phyloP scores from a whole-genome alignment of 306 rosid species.

The Castanea crenata region DNA sequence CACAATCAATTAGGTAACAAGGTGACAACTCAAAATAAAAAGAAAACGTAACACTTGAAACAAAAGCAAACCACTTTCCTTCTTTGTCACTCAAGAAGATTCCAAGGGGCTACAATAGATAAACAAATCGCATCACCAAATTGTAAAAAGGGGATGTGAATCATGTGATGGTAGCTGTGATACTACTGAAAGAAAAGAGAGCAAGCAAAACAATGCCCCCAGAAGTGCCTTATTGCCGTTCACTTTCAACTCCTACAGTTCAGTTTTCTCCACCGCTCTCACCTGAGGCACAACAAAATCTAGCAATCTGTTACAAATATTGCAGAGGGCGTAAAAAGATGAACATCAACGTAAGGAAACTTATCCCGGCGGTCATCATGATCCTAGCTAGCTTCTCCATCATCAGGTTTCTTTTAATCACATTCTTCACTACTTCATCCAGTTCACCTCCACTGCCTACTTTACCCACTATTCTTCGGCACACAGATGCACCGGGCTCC shows the following conservation, averaged over 20 bases:
- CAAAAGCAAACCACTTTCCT: slow-evolving; percentile 72
- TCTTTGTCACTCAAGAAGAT: slow-evolving; percentile 54
- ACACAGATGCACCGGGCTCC: slow-evolving; percentile 22
- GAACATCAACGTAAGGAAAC: slow-evolving; percentile 57
- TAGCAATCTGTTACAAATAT: slow-evolving; percentile 31
- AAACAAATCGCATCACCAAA: slow-evolving; percentile 28
- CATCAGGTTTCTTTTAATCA: slow-evolving; percentile 61
- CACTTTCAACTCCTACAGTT: slow-evolving; percentile 39
- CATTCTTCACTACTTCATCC: slow-evolving; percentile 41
- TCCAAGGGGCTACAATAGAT: slow-evolving; percentile 20
- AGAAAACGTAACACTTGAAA: slow-evolving; percentile 45
- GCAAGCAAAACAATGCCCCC: slow-evolving; percentile 58
- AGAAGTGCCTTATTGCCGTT: slow-evolving; percentile 47
- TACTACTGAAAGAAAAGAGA: slow-evolving; percentile 25
- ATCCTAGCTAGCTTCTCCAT: slow-evolving; percentile 60
- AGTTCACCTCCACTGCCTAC: slow-evolving; percentile 35
- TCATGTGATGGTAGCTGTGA: slow-evolving; percentile 21
- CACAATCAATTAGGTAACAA: slow-evolving; percentile 25
- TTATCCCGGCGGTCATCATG: slow-evolving; percentile 61
- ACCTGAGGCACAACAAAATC: slow-evolving; percentile 27
- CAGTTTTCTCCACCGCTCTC: slow-evolving; percentile 40
- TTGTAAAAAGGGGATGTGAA: too few relatives aligned
- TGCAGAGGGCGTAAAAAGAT: slow-evolving; percentile 41
- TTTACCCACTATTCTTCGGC: slow-evolving; percentile 31
- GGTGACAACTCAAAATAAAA: slow-evolving; percentile 31